phyloP scores from a whole-genome alignment of 805 yeast species.

The Saccharomycopsis lassenensis region DNA sequence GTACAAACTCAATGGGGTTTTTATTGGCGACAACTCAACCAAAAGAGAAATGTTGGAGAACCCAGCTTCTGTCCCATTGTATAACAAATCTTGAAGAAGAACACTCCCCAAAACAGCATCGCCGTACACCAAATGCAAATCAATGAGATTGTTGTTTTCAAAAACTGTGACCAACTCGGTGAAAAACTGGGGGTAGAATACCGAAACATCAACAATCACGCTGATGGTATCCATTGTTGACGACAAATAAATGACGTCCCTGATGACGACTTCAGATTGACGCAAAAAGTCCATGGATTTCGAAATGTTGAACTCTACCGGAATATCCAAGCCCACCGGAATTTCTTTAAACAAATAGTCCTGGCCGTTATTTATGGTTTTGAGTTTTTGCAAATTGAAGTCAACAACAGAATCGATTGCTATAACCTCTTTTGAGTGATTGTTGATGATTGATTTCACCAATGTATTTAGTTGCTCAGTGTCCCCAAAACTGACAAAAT shows the following conservation, averaged over 20 bases:
- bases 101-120: slow-evolving; percentile 9
- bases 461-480: too few species aligned
- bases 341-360: slow-evolving; percentile 3
- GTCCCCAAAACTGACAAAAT: too few species aligned
- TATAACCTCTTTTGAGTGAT: too few species aligned
- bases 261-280: slow-evolving; percentile 4
- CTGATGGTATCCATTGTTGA: slow-evolving; percentile 8
- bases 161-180: not conserved
- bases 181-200: slow-evolving; percentile 6
- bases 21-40: slow-evolving; percentile 4
- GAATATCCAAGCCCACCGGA: too few species aligned
- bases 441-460: too few species aligned
- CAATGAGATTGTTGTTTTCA: slow-evolving; percentile 4
- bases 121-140: slow-evolving; percentile 11
- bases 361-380: not conserved
- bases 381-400: slow-evolving; percentile 5
- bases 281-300: slow-evolving; percentile 1
- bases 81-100: slow-evolving; percentile 5
- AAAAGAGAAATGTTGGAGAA: slow-evolving; percentile 11
- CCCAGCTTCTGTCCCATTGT: slow-evolving; percentile 6
- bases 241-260: slow-evolving; percentile 6
- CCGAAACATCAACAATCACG: slow-evolving; percentile 5
- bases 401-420: too few species aligned
- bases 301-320: slow-evolving; percentile 4
- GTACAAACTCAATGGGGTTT: slow-evolving; percentile 15